phyloP scores from a whole-genome alignment of 1,139 yeast genomes.

The Blastobotrys illinoisensis region DNA sequence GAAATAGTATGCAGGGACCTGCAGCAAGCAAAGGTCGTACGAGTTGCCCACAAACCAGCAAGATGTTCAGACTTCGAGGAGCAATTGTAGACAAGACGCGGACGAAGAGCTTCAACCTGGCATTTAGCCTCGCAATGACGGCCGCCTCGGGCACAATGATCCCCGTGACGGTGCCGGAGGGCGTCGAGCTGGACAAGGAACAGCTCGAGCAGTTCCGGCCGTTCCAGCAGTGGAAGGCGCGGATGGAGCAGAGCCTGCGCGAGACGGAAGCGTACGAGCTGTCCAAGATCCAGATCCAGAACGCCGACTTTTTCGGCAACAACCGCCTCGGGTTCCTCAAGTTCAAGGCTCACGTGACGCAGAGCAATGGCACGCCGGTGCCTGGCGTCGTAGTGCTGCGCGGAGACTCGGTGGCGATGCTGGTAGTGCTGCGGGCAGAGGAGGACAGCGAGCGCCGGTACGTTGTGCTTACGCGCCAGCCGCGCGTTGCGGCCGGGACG shows the following conservation, averaged over 20 bases:
- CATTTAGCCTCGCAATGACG: background rate
- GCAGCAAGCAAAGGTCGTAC: background rate
- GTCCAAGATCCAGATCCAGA: conserved; percentile 19
- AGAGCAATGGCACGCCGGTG: conserved; percentile 19
- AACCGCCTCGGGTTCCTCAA: conserved; percentile 23
- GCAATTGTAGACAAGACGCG: background rate
- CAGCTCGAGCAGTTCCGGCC: conserved; percentile 17
- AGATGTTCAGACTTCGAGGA: background rate
- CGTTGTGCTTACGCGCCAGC: conserved; percentile 21
- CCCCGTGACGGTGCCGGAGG: conserved; percentile 15
- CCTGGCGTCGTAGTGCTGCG: conserved; percentile 25
- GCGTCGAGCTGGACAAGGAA: conserved; percentile 7
- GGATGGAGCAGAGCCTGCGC: conserved; percentile 8
- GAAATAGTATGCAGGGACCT: background rate
- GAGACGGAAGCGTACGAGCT: conserved; percentile 7
- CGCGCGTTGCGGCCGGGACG: conserved; percentile 23
- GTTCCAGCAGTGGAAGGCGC: conserved; percentile 18
- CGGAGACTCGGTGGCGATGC: conserved; percentile 25
- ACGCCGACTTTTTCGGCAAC: conserved; percentile 20
- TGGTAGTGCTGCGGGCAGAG: conserved; percentile 16
- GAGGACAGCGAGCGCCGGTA: conserved; percentile 8
- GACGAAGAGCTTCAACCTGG: background rate
- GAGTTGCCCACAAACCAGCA: background rate
- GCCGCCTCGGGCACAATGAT: conserved; percentile 2
- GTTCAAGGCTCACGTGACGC: conserved; percentile 19